phyloP scores from a whole-genome alignment of 1,284 basidiomycete genomes.

The Papiliotrema nemorosa region DNA sequence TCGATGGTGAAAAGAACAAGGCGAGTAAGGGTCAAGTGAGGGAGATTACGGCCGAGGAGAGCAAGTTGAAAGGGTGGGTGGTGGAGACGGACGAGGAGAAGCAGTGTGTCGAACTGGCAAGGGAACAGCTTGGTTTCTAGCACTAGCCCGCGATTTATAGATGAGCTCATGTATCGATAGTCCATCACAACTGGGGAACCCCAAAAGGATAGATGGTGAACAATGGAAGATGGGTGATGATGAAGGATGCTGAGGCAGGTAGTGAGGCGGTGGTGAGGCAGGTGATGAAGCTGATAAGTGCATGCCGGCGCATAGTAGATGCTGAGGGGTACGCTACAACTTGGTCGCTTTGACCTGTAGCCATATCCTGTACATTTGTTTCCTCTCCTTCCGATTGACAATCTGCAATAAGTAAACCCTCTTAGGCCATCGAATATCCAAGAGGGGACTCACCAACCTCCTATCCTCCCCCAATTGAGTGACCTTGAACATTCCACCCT shows the following conservation, averaged over 20 bases:
- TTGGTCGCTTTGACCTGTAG: conserved; percentile 84
- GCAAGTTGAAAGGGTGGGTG: conserved; percentile 49
- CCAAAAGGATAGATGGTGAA: no score
- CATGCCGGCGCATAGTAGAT: no score
- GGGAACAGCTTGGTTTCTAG: conserved; percentile 36
- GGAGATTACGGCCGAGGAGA: conserved; percentile 42
- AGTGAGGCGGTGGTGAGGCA: no score
- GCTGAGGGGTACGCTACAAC: no score
- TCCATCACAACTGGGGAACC: no score
- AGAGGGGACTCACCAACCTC: conserved; percentile 55
- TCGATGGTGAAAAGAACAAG: conserved; percentile 53
- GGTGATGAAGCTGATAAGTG: no score
- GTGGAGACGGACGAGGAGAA: conserved; percentile 56
- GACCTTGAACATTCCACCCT: conserved; percentile 58
- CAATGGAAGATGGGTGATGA: no score
- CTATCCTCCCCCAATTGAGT: conserved; percentile 81
- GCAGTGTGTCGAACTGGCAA: conserved; percentile 36
- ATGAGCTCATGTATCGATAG: no score
- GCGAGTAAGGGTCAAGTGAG: conserved; percentile 39
- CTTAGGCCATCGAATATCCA: not conserved
- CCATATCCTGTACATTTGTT: conserved; percentile 96
- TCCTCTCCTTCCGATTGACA: conserved; percentile 83
- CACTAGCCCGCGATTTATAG: no score
- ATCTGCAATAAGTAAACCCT: conserved; percentile 57
- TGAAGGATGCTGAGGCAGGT: no score